Conservation (phyloP, 495 filamentous ascomycete species). For the Staphylotrichum longicolle region DNA sequence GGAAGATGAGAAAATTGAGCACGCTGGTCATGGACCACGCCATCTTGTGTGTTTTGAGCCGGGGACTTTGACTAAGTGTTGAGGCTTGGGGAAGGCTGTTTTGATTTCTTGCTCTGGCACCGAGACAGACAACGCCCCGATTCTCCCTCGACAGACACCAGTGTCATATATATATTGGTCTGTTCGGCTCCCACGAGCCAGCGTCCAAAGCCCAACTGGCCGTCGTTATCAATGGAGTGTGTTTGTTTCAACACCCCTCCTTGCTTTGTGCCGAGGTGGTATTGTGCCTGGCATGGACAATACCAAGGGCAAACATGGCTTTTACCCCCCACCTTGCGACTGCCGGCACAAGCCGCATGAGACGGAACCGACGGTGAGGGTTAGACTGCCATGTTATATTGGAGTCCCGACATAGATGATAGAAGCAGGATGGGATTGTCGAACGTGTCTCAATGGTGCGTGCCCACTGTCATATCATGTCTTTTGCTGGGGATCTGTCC, state of each 20-base stretch:
- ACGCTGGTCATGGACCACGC: neutral
- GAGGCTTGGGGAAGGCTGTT: neutral
- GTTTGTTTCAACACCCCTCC: neutral
- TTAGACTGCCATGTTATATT: no score
- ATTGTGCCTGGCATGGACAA: neutral
- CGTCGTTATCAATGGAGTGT: neutral
- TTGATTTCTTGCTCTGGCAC: no score
- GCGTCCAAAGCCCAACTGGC: no score
- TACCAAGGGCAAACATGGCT: neutral
- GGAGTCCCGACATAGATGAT: no score
- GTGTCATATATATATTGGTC: no score
- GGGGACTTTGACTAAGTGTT: neutral
- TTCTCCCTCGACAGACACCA: no score
- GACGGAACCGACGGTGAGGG: neutral
- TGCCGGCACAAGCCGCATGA: neutral
- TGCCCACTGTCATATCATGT: no score
- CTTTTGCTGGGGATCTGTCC: no score
- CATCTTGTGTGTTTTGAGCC: neutral
- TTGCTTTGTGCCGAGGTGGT: neutral
- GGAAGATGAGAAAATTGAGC: constrained; percentile 6
- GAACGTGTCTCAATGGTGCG: no score
- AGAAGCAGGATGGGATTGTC: no score
- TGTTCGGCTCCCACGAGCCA: no score
- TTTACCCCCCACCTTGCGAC: neutral
- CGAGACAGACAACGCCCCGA: no score